Conservation (phyloP, 768 basidiomycete genomes). For the Crepidotus variabilis region DNA sequence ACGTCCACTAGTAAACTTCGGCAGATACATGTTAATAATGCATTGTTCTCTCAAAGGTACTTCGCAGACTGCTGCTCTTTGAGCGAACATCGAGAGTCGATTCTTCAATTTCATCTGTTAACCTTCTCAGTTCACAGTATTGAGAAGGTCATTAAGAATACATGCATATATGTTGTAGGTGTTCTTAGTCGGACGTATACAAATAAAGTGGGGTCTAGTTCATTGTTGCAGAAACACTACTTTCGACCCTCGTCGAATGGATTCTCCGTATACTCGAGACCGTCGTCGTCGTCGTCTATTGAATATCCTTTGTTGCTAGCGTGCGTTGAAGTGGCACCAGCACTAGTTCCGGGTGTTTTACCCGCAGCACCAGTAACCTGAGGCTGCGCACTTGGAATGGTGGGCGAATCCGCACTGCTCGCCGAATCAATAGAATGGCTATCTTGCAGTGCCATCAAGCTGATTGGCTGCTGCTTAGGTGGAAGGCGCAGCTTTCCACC, state of each 20-base stretch:
- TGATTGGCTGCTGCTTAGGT: conserved; percentile 71
- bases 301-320: conserved; percentile 2
- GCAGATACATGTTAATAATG: not conserved
- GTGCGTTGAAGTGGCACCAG: conserved; percentile 3
- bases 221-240: conserved; percentile 5
- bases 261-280: conserved; percentile 71
- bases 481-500: conserved; percentile 64
- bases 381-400: not conserved
- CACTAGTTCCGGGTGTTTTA: conserved; percentile 10
- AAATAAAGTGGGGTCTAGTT: too few species aligned
- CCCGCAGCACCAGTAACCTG: not conserved
- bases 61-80: too few species aligned
- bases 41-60: too few species aligned
- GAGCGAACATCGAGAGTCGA: too few species aligned
- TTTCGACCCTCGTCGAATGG: conserved; percentile 58
- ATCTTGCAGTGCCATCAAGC: conserved; percentile 21
- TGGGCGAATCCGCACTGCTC: not conserved
- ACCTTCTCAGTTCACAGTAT: too few species aligned
- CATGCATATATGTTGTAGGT: too few species aligned
- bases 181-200: too few species aligned
- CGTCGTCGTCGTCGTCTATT: conserved; percentile 36
- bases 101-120: too few species aligned
- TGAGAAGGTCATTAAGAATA: too few species aligned
- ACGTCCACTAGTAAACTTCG: conserved; percentile 26
- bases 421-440: not conserved